phyloP scores from a whole-genome alignment of 768 basidiomycete species.

The Suillus americanus region DNA sequence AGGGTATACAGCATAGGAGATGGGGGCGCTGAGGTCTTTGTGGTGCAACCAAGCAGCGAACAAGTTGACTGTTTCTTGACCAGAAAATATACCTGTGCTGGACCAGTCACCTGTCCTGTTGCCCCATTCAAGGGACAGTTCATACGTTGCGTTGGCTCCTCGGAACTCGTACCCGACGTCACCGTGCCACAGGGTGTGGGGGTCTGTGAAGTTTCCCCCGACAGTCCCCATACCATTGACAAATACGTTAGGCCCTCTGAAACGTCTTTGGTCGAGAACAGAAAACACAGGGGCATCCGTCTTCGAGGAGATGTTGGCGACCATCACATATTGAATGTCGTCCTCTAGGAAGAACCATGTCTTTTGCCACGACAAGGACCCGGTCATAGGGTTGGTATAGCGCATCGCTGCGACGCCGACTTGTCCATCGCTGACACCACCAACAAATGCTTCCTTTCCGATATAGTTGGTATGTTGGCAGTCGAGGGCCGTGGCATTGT shows the following conservation, averaged over 20 bases:
- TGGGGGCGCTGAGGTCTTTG: slow-evolving; percentile 34
- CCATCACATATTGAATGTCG: slow-evolving; percentile 63
- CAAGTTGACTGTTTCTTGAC: slow-evolving; percentile 56
- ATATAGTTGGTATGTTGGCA: slow-evolving; percentile 43
- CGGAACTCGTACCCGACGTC: slow-evolving; percentile 61
- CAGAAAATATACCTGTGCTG: slow-evolving; percentile 60
- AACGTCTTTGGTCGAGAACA: slow-evolving; percentile 66
- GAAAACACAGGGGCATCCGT: slow-evolving; percentile 51
- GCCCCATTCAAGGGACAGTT: slow-evolving; percentile 44
- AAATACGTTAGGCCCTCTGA: slow-evolving; percentile 37
- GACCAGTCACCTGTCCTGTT: slow-evolving; percentile 60
- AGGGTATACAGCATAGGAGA: slow-evolving; percentile 59
- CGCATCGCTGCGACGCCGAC: slow-evolving; percentile 64
- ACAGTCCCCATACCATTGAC: slow-evolving; percentile 34
- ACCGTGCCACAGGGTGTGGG: slow-evolving; percentile 59
- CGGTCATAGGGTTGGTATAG: slow-evolving; percentile 63
- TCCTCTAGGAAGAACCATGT: slow-evolving; percentile 72
- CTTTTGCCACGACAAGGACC: slow-evolving; percentile 62
- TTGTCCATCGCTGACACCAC: slow-evolving; percentile 59
- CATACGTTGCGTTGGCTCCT: slow-evolving; percentile 19
- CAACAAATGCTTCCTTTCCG: slow-evolving; percentile 61
- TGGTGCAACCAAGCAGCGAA: slow-evolving; percentile 63
- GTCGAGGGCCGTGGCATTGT: slow-evolving; percentile 50
- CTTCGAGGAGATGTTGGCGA: slow-evolving; percentile 49
- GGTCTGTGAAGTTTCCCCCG: slow-evolving; percentile 9